phyloP scores from a whole-genome alignment of 371 early-diverging fungal genomes.

The Mucor circinelloides region DNA sequence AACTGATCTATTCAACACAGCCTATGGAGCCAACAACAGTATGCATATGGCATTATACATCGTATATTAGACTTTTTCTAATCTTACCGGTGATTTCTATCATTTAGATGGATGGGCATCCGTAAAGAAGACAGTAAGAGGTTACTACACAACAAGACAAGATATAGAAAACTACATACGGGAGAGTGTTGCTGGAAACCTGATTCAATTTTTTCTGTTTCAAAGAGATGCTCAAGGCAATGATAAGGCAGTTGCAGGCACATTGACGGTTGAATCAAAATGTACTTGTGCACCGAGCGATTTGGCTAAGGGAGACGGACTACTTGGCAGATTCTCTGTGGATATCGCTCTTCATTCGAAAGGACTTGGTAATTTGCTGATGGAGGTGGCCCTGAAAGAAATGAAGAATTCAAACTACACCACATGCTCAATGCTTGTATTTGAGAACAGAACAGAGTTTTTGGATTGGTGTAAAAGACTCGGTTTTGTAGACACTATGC shows the following conservation, averaged over 20 bases:
- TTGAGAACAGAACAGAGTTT: constrained; percentile 47
- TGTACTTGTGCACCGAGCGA: neutral
- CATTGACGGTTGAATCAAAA: constrained; percentile 10
- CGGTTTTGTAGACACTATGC: constrained; percentile 52
- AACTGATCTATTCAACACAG: neutral
- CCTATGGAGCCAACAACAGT: neutral
- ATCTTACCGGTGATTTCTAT: neutral
- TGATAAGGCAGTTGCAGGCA: constrained; percentile 21
- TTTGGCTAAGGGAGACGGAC: neutral
- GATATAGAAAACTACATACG: constrained; percentile 8
- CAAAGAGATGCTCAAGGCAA: neutral
- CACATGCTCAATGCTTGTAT: constrained; percentile 40
- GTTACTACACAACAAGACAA: neutral
- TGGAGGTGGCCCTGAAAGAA: constrained; percentile 28
- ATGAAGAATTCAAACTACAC: constrained; percentile 26
- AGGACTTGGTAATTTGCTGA: constrained; percentile 43
- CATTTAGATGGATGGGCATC: neutral
- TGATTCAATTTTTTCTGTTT: neutral
- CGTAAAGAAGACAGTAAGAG: neutral
- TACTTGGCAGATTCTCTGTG: constrained; percentile 40
- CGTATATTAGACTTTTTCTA: neutral
- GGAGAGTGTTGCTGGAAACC: neutral
- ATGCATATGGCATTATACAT: neutral
- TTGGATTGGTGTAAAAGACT: constrained; percentile 51
- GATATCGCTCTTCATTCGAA: constrained; percentile 41